Evolutionary conservation across 192 early-diverging fungal genomes (phyloP).

Genomic region (Umbelopsis sp.): DNA sequence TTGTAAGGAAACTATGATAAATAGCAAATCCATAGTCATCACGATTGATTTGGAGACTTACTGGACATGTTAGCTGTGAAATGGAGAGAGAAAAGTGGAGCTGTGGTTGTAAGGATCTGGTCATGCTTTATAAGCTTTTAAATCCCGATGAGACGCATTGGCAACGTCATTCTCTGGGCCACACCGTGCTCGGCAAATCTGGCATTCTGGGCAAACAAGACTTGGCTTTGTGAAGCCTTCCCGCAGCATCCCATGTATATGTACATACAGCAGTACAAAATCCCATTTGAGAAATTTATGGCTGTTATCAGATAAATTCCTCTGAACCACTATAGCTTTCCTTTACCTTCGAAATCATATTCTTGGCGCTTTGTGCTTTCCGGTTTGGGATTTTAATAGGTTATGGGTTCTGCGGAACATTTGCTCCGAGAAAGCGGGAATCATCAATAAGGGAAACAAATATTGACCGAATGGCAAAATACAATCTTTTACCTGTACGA

Average conservation of each 20-base stretch:
- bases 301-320: no score
- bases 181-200: neutral
- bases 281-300: neutral
- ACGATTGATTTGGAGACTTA: neutral
- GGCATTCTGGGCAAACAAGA: neutral
- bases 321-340: no score
- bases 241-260: neutral
- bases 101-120: neutral
- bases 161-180: neutral
- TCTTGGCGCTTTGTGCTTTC: no score
- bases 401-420: neutral
- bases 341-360: no score
- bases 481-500: no score
- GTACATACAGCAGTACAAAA: neutral
- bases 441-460: neutral
- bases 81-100: neutral
- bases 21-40: neutral
- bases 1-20: neutral
- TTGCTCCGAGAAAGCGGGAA: neutral
- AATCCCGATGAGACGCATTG: neutral
- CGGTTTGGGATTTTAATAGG: no score
- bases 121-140: neutral
- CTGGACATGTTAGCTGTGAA: neutral
- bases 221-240: neutral
- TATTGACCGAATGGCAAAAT: no score